Evolutionary conservation across 2,329 filamentous ascomycete genomes (phyloP), one percentile per base, ranked within the genome.

Genomic region (Epichloe sibirici): DNA sequence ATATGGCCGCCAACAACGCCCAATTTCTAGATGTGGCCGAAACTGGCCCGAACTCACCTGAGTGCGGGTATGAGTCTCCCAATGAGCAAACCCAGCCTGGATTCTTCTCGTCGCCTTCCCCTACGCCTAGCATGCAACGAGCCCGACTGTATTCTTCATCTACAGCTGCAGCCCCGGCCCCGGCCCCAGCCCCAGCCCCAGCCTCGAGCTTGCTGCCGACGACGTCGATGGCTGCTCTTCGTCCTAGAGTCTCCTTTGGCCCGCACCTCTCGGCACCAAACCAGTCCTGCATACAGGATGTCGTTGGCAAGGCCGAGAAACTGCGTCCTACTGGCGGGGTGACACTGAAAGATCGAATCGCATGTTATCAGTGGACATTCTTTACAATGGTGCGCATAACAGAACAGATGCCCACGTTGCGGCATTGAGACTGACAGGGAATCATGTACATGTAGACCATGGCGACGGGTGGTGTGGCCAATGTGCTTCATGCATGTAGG

Each of bases 321-420:
- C 48, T 55, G 13, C 45, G 49, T 3, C 49, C 57, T 9, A 49
- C 38, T 1, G 62, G 55, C n/a, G 70, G 66, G 45, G 66, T 77
- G 45, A 66, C 74, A 15, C 59, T 79, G 47, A 68, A 71, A 39
- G 76, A 78, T 55, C 67, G 77, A 38, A 74, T 79, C 54, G 71
- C 69, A 42, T 79, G 74, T 55, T 73, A 74, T 56, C 72, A 71
- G 59, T 91, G 87, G 87, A 89, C 86, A 0, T 91, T 83, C 75
- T 91, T 90, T 61, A 88, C 86, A 23, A 76, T 77, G 52, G 52
- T 53, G 47, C 23, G 48, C 40, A 46, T 31, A 2, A 15, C 31
- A 4, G 21, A 37, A 25, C 31, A 12, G 25, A 34, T 13, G 11
- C 5, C 21, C 1, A n/a, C 42, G 31, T 8, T 23, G n/a, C 15